Percentiles rank a stretch among this genome's conserved stretches.
Conservation (phyloP, 257 asterid species). For the Solanum sejunctum region DNA sequence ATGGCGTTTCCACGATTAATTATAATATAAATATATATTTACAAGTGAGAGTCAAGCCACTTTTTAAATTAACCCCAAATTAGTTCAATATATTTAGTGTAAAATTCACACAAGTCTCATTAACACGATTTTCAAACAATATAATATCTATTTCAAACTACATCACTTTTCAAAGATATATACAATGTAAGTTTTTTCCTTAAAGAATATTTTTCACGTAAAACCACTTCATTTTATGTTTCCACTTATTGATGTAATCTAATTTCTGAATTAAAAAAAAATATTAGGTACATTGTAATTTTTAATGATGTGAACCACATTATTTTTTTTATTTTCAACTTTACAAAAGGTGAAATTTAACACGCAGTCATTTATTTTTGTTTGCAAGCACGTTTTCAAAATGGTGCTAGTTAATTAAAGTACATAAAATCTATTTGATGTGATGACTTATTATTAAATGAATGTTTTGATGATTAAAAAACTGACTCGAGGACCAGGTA, state of each 20-base stretch:
- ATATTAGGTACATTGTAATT: not conserved
- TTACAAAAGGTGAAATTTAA: not conserved
- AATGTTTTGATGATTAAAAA: too few relatives aligned
- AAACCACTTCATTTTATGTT: too few relatives aligned
- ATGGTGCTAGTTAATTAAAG: not conserved
- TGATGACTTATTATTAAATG: not conserved
- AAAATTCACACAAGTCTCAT: not conserved
- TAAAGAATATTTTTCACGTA: not conserved
- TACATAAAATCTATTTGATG: not conserved
- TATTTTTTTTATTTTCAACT: not conserved
- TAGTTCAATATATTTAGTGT: not conserved
- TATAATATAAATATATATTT: not conserved
- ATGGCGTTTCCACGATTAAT: not conserved
- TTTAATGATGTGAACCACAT: not conserved
- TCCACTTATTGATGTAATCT: too few relatives aligned
- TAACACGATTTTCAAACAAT: too few relatives aligned
- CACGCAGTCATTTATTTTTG: not conserved
- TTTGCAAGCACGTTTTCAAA: not conserved
- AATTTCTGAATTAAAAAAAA: not conserved
- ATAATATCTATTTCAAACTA: not conserved
- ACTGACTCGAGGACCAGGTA: too few relatives aligned
- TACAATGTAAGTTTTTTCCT: too few relatives aligned
- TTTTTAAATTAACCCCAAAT: too few relatives aligned
- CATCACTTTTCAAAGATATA: not conserved
- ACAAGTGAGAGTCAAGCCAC: too few relatives aligned